Evolutionary conservation across 805 yeast genomes (phyloP), one percentile per base, ranked within the genome.

Genomic region (Ogataea henricii): DNA sequence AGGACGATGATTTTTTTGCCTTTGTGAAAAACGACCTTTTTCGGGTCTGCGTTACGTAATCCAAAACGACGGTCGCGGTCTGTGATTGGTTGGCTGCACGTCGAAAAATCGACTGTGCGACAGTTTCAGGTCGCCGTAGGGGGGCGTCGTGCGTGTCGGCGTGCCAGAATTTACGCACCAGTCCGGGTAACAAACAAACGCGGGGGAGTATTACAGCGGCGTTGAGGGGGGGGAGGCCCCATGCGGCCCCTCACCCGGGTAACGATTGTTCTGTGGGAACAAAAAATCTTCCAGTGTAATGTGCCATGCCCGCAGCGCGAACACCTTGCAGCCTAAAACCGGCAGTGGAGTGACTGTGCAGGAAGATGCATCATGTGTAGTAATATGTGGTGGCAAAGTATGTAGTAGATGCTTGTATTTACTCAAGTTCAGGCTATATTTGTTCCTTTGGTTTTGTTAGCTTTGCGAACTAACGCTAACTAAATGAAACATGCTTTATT

Each of bases 1-100:
- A 44, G 51, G 45, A 47, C 46, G 51, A 25, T 48, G 43, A 38
- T 27, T 51, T 46, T 49, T 54, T 46, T 47, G 49, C 52, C 51
- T 50, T 47, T 48, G 27, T 37, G 36, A 40, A 45, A 46, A 44
- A 46, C 43, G 42, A 39, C 42, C 42, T 39, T 39, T 39, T 39
- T 39, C 25, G 42, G 42, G 42, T 25, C 34, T 25, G 27, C 8
- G 16, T 39, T 39, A 39, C 42, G 42, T 39, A 39, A 39, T 14
- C 42, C 10, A 12, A 25, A 26, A 26, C 6, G 3, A 6, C n/a
- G 25, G 25, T 39, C 25, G 22, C 17, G 4, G 6, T 6, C 16
- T 39, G 32, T 39, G 42, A 39, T 39, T 39, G 42, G 42, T 26
- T 16, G 25, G 42, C 12, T 27, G 42, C 42, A 39, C 42, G 42